phyloP scores from a whole-genome alignment of 1,284 basidiomycete genomes.

The Leucoagaricus sp. region DNA sequence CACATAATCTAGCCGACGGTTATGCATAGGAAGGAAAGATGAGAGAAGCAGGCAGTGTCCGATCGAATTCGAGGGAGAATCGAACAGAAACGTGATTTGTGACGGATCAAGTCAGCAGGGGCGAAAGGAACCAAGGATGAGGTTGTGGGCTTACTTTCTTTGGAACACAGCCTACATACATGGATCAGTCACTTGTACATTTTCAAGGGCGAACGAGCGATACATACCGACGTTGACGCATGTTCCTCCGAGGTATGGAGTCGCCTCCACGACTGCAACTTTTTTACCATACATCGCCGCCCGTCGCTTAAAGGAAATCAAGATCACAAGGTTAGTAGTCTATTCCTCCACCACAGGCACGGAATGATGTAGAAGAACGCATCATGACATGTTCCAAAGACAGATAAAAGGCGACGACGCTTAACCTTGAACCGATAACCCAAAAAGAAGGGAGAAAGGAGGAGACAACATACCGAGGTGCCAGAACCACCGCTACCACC shows the following conservation, averaged over 20 bases:
- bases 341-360: neutral
- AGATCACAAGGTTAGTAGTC: neutral
- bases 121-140: constrained; percentile 3
- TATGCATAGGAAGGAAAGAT: neutral
- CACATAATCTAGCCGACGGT: constrained; percentile 84
- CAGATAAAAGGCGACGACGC: neutral
- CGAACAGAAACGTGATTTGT: constrained; percentile 2
- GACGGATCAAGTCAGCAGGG: constrained; percentile 10
- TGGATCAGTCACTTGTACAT: neutral
- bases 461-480: constrained; percentile 56
- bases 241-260: constrained; percentile 85
- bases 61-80: constrained; percentile 7
- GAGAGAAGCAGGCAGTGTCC: neutral
- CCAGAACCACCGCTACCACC: constrained; percentile 85
- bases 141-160: constrained; percentile 63
- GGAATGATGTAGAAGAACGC: neutral
- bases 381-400: neutral
- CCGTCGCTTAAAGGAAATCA: constrained; percentile 58
- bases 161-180: constrained; percentile 74
- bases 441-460: neutral
- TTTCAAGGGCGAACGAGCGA: neutral
- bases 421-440: neutral
- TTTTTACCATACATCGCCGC: constrained; percentile 95
- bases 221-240: constrained; percentile 92
- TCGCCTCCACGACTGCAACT: constrained; percentile 86